A percentile compares a stretch with the other conserved stretches of the same genome.
These are phyloP conservation scores for Fusarium camptoceras DNA, from an alignment of 2,329 filamentous ascomycete species.

Conservation along the genomic window DNA sequence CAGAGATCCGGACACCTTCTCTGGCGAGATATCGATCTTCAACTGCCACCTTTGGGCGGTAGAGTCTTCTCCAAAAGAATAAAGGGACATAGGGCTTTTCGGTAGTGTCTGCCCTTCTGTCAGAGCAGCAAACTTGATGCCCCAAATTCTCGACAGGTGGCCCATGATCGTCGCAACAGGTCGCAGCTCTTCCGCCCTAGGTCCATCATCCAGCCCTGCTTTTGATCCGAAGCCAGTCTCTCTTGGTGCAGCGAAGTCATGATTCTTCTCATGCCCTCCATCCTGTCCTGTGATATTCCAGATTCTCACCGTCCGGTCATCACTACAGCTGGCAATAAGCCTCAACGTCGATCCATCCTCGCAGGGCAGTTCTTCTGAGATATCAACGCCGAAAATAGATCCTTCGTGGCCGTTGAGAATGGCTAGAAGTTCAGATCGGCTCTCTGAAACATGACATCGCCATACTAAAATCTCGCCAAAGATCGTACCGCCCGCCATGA, in stretches of 20 bases:
- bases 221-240: conserved; percentile 72
- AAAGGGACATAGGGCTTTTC: conserved; percentile 60
- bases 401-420: conserved; percentile 82
- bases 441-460: conserved; percentile 68
- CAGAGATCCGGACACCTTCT: conserved; percentile 51
- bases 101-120: conserved; percentile 31
- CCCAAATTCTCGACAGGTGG: conserved; percentile 91
- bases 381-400: conserved; percentile 89
- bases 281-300: conserved; percentile 80
- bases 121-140: conserved; percentile 72
- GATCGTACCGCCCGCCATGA: conserved; percentile 89
- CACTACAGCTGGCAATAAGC: conserved; percentile 91
- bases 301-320: conserved; percentile 88
- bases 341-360: conserved; percentile 58
- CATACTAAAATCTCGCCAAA: conserved; percentile 95
- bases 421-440: conserved; percentile 58
- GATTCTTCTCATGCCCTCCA: conserved; percentile 1
- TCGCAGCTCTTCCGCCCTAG: conserved; percentile 34
- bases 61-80: conserved; percentile 89
- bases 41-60: conserved; percentile 79
- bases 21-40: conserved; percentile 47
- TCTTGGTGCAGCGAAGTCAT: conserved; percentile 53
- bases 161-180: conserved; percentile 82
- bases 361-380: conserved; percentile 67
- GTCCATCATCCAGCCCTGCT: conserved; percentile 40